Conservation (phyloP, 1,139 yeast genomes). For the Blastobotrys indianensis region DNA sequence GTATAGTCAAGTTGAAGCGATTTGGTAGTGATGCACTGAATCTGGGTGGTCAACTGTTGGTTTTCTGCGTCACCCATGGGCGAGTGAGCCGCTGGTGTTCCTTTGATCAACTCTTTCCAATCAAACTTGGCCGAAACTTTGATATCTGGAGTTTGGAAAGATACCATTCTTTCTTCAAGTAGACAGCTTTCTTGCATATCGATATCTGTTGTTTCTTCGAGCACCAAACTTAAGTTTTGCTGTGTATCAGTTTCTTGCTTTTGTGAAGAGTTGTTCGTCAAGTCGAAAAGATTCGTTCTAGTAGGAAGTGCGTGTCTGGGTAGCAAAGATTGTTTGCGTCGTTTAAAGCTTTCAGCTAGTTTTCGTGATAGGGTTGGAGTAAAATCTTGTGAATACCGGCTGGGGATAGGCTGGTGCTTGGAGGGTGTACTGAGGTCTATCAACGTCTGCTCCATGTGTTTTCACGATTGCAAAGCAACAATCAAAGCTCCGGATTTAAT, state of each 20-base stretch:
- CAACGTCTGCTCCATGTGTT: constrained; percentile 13
- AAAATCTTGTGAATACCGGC: constrained; percentile 17
- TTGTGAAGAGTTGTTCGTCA: neutral
- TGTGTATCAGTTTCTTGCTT: neutral
- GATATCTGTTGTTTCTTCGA: neutral
- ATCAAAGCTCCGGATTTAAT: neutral
- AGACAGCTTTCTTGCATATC: neutral
- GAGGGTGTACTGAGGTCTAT: constrained; percentile 24
- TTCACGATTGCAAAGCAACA: constrained; percentile 11
- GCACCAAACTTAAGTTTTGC: neutral
- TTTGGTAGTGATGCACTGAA: neutral
- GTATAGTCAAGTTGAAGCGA: neutral
- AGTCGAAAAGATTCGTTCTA: no score
- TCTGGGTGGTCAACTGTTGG: neutral
- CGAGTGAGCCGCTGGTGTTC: constrained; percentile 3
- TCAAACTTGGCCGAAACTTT: constrained; percentile 3
- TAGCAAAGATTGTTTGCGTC: constrained; percentile 18
- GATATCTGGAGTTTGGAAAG: constrained; percentile 5
- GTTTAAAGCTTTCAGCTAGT: constrained; percentile 21
- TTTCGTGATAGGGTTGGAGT: constrained; percentile 23
- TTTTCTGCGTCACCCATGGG: constrained; percentile 4
- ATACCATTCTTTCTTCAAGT: neutral
- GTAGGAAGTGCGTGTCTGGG: constrained; percentile 5
- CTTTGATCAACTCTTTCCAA: constrained; percentile 4
- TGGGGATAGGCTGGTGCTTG: constrained; percentile 3